Evolutionary conservation across 192 early-diverging fungal species (phyloP), one percentile per base, ranked within the genome.

Genomic region (Rhizophlyctis rosea): DNA sequence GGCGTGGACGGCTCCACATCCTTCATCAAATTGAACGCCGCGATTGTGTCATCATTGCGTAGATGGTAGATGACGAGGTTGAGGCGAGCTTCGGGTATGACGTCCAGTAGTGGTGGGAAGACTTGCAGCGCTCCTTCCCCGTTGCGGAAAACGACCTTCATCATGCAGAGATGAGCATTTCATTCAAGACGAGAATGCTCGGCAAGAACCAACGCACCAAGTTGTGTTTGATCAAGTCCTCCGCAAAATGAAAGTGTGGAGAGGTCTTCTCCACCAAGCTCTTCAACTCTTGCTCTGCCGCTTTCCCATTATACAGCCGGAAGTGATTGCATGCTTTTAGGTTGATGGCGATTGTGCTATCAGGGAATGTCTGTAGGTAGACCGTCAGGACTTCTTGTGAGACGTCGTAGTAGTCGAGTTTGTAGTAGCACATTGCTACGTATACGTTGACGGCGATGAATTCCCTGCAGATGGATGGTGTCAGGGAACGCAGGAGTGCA

Each of bases 381-480:
- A 82, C 76, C 2, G 80, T 73, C 16, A 85, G 65, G 25, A 85
- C 83, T 68, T 85, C 83, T 54, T 85, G 83, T 34, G 80, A 80
- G 11, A 85, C 83, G 59, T 85, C 83, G 61, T 85, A 83, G 69
- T 85, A 85, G 68, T 85, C 83, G 28, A 85, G 71, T 62, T 85
- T 85, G 68, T 85, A 85, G 73, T 85, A 85, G 61, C 83, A 85
- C 76, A 85, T 81, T 36, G 83, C 83, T 18, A 82, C 74, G 50
- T 85, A 85, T 21, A 82, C 83, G 66, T 85, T 85, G 47, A 82
- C 75, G 24, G 83, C 80, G 9, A 83, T 64, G 50, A 70, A 85
- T 16, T 85, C 80, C 32, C 81, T 75, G 25, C 24, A 44, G 35
- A 14, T n/a, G n/a, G n/a, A n/a, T n/a, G n/a, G n/a, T n/a, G n/a